These are phyloP conservation scores for Botryosphaeria dothidea DNA, from an alignment of 2,329 filamentous ascomycete species.

Conservation along the genomic window DNA sequence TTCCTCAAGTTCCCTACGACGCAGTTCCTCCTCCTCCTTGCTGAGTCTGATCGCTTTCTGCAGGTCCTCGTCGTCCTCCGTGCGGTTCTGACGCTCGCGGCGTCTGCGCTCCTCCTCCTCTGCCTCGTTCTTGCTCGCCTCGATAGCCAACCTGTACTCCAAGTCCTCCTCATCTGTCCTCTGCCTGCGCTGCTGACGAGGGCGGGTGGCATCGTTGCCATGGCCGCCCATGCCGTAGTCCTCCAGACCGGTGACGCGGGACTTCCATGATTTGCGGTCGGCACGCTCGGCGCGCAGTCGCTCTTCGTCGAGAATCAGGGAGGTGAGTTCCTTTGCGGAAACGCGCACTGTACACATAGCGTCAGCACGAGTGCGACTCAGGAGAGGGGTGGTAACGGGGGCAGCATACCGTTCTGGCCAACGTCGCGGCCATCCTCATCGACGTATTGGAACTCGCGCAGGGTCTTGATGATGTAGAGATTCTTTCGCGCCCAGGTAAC, in stretches of 20 bases:
- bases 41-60: slow-evolving; percentile 94
- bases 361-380: slow-evolving; percentile 1
- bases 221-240: slow-evolving; percentile 62
- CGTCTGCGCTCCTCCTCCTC: slow-evolving; percentile 89
- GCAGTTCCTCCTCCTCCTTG: slow-evolving; percentile 87
- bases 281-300: slow-evolving; percentile 84
- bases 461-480: slow-evolving; percentile 97
- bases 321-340: slow-evolving; percentile 92
- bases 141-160: slow-evolving; percentile 86
- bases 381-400: background rate
- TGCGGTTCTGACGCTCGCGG: slow-evolving; percentile 53
- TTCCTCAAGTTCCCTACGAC: slow-evolving; percentile 82
- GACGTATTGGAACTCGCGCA: slow-evolving; percentile 94
- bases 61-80: slow-evolving; percentile 72
- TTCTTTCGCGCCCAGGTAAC: slow-evolving; percentile 98
- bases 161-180: slow-evolving; percentile 69
- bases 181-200: slow-evolving; percentile 34
- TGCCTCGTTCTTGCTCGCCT: slow-evolving; percentile 92
- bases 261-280: slow-evolving; percentile 95
- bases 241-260: slow-evolving; percentile 88
- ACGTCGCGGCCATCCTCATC: slow-evolving; percentile 96
- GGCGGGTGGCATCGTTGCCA: slow-evolving; percentile 41
- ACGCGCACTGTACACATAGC: slow-evolving; percentile 69
- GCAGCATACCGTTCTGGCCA: slow-evolving; percentile 82
- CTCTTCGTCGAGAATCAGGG: slow-evolving; percentile 90